phyloP scores from a whole-genome alignment of 139 green algal species.

The Pycnococcus provasolii region DNA sequence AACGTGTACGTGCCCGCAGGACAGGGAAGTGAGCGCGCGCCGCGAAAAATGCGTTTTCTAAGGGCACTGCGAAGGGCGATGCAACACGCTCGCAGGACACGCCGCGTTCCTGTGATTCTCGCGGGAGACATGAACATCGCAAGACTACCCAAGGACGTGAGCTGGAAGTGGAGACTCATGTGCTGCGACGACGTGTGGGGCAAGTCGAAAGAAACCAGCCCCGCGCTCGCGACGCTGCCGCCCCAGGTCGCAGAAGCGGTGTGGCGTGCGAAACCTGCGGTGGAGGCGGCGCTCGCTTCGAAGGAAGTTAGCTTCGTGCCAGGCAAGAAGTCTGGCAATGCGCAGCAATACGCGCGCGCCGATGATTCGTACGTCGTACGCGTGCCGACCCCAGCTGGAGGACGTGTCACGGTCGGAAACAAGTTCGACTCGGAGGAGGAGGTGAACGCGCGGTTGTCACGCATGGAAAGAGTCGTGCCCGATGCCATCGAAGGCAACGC shows the following conservation, averaged over 20 bases:
- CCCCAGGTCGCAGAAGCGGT: slow-evolving; percentile 1
- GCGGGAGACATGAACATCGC: slow-evolving; percentile 37
- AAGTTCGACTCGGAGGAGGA: neutral
- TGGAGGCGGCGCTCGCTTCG: neutral
- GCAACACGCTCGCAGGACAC: neutral
- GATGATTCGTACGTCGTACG: neutral
- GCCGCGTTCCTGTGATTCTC: slow-evolving; percentile 31
- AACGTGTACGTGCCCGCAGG: slow-evolving; percentile 34
- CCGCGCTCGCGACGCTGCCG: neutral
- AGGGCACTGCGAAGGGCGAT: slow-evolving; percentile 13
- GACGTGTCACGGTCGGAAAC: too few species aligned
- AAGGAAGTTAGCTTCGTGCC: neutral
- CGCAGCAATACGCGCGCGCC: neutral
- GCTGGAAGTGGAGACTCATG: neutral
- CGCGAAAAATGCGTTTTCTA: slow-evolving; percentile 33
- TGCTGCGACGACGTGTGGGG: neutral
- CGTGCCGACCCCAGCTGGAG: neutral
- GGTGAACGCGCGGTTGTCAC: neutral
- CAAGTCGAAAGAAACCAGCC: neutral
- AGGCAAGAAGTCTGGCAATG: neutral
- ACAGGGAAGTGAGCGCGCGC: neutral
- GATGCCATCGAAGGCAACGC: neutral
- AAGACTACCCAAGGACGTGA: slow-evolving; percentile 1
- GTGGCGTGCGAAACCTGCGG: neutral
- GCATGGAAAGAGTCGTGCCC: neutral